Evolutionary conservation across 139 green algal genomes (phyloP), one percentile per base, ranked within the genome.

Genomic region (Astrephomene gubernaculifera): DNA sequence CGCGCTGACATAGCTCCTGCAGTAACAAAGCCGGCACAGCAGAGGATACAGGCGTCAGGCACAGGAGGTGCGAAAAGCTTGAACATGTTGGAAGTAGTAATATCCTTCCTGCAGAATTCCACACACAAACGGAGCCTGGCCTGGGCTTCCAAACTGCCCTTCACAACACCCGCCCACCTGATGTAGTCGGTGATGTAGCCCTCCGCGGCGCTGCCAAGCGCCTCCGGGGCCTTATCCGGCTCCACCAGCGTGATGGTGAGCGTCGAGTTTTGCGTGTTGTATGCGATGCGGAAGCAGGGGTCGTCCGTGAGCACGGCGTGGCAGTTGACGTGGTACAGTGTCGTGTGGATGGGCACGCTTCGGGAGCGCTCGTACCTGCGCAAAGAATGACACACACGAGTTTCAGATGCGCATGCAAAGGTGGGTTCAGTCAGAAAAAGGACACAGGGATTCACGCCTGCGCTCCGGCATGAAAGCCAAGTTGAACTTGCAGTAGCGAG

Each of bases 141-240:
- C 49, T 57, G 49, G 49, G 49, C 12, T 57, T 25, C 12, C 49
- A 12, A 57, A 17, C 17, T 57, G 49, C 49, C 12, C 12, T 12
- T 57, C 12, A 17, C 49, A 57, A 57, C 49, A 12, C 49, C 12
- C 12, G 14, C 49, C 14, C 24, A 87, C 73, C 85, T 87, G 38
- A 98, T 92, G 85, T 98, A 98, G 21, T 93, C 84, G n/a, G 86
- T 87, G 87, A 98, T 96, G 21, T 45, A 74, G 29, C 88, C 63
- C 44, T 95, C 92, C 19, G 94, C 63, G 4, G 64, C 74, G 49
- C 73, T 70, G 61, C 60, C 60, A 17, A 89, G 83, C 57, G 79
- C 74, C 67, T 83, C 57, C 53, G 85, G 95, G 27, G 88, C 89
- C 82, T 92, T 92, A 86, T 97, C 94, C 0, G 91, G 85, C 39